Evolutionary conservation across 2,329 filamentous ascomycete genomes (phyloP).

Genomic region (Ophiosphaerella herpotricha): DNA sequence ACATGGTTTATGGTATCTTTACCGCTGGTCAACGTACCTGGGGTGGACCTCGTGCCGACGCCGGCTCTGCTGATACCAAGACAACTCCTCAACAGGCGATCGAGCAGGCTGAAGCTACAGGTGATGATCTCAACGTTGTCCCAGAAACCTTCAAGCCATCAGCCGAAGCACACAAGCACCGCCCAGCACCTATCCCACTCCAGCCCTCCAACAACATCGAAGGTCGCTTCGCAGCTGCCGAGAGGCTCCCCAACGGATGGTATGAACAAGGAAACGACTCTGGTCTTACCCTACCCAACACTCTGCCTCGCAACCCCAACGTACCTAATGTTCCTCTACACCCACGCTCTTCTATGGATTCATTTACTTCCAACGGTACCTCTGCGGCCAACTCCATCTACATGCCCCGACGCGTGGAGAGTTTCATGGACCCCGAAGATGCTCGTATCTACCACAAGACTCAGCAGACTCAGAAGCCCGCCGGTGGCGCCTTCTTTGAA

Average conservation of each 20-base stretch:
- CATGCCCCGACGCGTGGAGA: constrained; percentile 71
- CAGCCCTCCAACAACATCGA: constrained; percentile 76
- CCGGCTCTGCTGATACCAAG: constrained; percentile 74
- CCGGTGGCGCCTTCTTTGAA: constrained; percentile 51
- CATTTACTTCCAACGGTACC: constrained; percentile 59
- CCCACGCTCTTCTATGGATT: constrained; percentile 69
- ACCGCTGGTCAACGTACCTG: constrained; percentile 93
- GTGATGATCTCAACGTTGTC: constrained; percentile 88
- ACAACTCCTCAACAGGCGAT: constrained; percentile 84
- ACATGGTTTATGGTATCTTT: constrained; percentile 97
- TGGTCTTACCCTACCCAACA: constrained; percentile 60
- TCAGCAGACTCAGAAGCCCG: constrained; percentile 55
- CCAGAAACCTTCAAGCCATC: constrained; percentile 77
- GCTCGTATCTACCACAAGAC: constrained; percentile 73
- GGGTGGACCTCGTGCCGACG: constrained; percentile 91
- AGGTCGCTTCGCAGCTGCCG: constrained; percentile 76
- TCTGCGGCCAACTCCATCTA: constrained; percentile 66
- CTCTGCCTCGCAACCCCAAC: constrained; percentile 51
- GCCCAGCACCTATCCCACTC: constrained; percentile 63
- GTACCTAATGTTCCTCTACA: constrained; percentile 55
- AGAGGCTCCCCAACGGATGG: constrained; percentile 68
- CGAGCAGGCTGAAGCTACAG: constrained; percentile 74
- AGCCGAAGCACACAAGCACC: constrained; percentile 55
- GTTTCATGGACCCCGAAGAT: constrained; percentile 79
- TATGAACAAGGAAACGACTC: constrained; percentile 73